Conservation (phyloP, 164 flowering plant species). For the Sedum album region DNA sequence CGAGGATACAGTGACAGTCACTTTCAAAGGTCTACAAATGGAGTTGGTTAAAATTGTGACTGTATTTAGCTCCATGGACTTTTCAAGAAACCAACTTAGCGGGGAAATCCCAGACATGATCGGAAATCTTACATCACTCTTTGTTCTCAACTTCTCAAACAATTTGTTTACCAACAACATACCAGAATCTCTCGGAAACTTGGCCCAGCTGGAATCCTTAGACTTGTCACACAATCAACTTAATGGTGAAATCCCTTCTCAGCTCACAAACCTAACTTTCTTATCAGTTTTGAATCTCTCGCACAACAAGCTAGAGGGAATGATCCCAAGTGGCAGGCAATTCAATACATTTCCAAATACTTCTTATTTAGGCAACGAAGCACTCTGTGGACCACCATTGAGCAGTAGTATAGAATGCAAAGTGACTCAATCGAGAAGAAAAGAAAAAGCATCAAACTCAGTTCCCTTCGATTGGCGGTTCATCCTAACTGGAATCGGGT, state of each 20-base stretch:
- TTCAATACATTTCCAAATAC: slow-evolving; percentile 6
- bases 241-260: slow-evolving; percentile 11
- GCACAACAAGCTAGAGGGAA: slow-evolving; percentile 11
- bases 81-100: slow-evolving; percentile 13
- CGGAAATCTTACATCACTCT: slow-evolving; percentile 11
- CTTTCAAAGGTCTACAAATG: not conserved
- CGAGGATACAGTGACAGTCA: slow-evolving; percentile 15
- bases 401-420: not conserved
- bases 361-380: slow-evolving; percentile 18
- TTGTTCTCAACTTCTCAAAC: slow-evolving; percentile 15
- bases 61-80: slow-evolving; percentile 16
- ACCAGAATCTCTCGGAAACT: slow-evolving; percentile 12
- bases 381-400: slow-evolving; percentile 15
- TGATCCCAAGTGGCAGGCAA: slow-evolving; percentile 11
- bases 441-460: slow-evolving; percentile 2
- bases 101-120: slow-evolving; percentile 15
- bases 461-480: slow-evolving; percentile 4
- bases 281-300: slow-evolving; percentile 13
- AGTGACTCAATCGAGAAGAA: not conserved
- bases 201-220: slow-evolving; percentile 15
- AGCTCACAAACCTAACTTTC: slow-evolving; percentile 11
- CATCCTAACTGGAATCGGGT: slow-evolving; percentile 15
- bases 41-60: slow-evolving; percentile 14
- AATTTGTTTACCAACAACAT: slow-evolving; percentile 11
- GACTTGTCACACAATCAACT: slow-evolving; percentile 15